A percentile compares a stretch with the other conserved stretches of the same genome.
Conservation (phyloP, 2,329 filamentous ascomycete genomes). For the Fusarium fujikuroi region DNA sequence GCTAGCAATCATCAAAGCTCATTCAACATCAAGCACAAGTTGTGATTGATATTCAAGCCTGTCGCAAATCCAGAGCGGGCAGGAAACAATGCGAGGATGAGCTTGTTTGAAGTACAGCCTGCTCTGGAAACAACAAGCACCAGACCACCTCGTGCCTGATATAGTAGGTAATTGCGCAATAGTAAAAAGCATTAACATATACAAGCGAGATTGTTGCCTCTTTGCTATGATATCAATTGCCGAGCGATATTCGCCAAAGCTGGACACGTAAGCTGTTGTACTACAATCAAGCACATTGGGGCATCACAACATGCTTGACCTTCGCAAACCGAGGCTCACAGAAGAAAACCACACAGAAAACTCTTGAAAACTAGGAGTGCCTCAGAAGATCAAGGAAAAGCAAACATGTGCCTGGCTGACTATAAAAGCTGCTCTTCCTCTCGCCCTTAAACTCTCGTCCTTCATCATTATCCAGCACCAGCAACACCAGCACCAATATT, state of each 20-base stretch:
- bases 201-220: rapidly evolving
- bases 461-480: not conserved
- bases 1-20: rapidly evolving
- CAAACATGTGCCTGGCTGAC: not conserved
- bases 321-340: not conserved
- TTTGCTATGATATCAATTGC: not conserved
- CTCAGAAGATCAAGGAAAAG: not conserved
- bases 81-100: not conserved
- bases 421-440: not conserved
- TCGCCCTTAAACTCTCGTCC: not conserved
- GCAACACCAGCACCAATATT: not conserved
- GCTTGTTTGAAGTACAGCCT: not conserved
- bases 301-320: too few relatives aligned
- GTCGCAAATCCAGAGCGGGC: not conserved
- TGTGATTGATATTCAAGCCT: not conserved
- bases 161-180: too few relatives aligned
- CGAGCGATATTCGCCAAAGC: not conserved
- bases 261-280: not conserved
- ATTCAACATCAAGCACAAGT: rapidly evolving
- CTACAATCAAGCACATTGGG: not conserved
- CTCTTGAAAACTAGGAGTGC: rapidly evolving
- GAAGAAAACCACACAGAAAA: rapidly evolving
- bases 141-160: not conserved
- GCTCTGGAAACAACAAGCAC: not conserved
- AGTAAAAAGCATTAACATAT: rapidly evolving